Percentiles rank a stretch among this genome's conserved stretches.
Conservation (phyloP, 139 green algal species). For the Coelastrella sp. region DNA sequence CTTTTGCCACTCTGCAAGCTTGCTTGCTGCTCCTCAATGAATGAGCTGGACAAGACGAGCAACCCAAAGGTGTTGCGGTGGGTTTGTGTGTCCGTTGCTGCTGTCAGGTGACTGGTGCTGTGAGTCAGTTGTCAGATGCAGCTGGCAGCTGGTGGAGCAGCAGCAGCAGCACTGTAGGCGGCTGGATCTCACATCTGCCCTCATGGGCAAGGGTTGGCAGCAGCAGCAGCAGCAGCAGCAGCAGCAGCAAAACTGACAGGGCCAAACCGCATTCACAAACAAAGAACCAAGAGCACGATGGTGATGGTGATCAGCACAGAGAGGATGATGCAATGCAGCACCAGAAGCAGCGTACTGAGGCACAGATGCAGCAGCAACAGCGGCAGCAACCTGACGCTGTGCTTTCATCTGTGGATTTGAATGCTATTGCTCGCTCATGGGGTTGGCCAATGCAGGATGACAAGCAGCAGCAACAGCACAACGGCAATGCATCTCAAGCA, state of each 20-base stretch:
- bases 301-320: background rate
- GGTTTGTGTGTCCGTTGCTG: background rate
- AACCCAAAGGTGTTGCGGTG: background rate
- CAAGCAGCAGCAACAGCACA: constrained; percentile 22
- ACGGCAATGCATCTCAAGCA: background rate
- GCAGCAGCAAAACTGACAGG: background rate
- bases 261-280: background rate
- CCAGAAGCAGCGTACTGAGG: background rate
- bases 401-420: background rate
- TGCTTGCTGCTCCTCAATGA: background rate
- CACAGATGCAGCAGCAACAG: background rate
- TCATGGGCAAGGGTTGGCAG: background rate
- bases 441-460: background rate
- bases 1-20: background rate
- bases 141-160: constrained; percentile 22
- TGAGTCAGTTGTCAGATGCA: constrained; percentile 1
- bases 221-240: constrained; percentile 35
- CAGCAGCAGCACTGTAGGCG: constrained; percentile 1
- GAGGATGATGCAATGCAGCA: background rate
- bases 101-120: constrained; percentile 8
- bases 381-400: background rate
- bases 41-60: background rate
- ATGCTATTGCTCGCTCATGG: background rate
- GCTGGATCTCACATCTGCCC: background rate
- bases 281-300: background rate